A percentile compares a stretch with the other conserved stretches of the same genome.
These are phyloP conservation scores for Colletotrichum kahawae DNA, from an alignment of 2,329 filamentous ascomycete species.

Conservation along the genomic window DNA sequence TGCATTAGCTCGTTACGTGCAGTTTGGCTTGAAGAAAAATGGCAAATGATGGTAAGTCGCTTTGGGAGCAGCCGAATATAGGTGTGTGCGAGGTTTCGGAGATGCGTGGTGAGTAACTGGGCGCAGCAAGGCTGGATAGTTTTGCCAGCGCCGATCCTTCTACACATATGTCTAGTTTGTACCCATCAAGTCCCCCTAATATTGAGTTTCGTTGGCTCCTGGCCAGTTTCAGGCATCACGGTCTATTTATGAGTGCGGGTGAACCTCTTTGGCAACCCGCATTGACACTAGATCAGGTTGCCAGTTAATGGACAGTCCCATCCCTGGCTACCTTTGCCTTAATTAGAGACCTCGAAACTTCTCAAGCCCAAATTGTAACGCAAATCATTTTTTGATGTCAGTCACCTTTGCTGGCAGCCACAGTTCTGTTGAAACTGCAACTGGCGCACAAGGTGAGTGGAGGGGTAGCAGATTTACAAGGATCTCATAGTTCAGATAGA, in stretches of 20 bases:
- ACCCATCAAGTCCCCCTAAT: neutral
- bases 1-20: neutral
- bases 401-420: neutral
- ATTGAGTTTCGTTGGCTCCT: neutral
- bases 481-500: neutral
- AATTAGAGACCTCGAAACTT: neutral
- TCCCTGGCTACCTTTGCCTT: neutral
- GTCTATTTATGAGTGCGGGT: neutral
- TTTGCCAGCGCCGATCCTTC: neutral
- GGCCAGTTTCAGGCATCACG: neutral
- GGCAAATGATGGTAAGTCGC: neutral
- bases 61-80: neutral
- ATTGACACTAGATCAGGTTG: neutral
- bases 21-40: neutral
- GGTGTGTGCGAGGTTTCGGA: rapidly evolving
- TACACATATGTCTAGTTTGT: rapidly evolving
- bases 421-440: neutral
- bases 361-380: neutral
- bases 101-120: neutral
- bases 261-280: neutral
- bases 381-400: neutral
- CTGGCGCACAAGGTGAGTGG: no score
- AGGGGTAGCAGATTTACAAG: neutral
- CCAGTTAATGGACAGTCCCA: neutral
- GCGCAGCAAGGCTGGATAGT: neutral